phyloP scores from a whole-genome alignment of 2,329 filamentous ascomycete species.

The Fusarium sp. region DNA sequence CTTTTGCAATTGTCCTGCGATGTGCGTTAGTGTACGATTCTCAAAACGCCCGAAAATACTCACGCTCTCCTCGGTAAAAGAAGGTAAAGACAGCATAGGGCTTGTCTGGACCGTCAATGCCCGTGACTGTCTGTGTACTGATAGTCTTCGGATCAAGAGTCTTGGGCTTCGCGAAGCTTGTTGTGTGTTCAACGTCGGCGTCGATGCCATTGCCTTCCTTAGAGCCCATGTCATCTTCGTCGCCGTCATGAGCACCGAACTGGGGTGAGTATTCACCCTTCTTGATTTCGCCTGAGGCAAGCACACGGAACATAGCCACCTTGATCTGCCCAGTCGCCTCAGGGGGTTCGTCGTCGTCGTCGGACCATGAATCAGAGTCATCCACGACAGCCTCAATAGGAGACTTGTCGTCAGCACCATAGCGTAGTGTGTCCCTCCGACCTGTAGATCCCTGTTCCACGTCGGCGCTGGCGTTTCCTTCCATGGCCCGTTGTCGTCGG shows the following conservation, averaged over 20 bases:
- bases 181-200: slow-evolving; percentile 93
- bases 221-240: slow-evolving; percentile 71
- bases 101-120: slow-evolving; percentile 94
- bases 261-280: slow-evolving; percentile 98
- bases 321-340: slow-evolving; percentile 98
- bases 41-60: slow-evolving; percentile 55
- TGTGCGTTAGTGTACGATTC: slow-evolving; percentile 42
- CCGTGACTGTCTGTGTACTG: slow-evolving; percentile 98
- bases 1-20: slow-evolving; percentile 88
- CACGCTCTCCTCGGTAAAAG: slow-evolving; percentile 95
- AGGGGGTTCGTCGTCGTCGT: slow-evolving; percentile 86
- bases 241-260: slow-evolving; percentile 96
- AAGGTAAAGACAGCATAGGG: slow-evolving; percentile 98
- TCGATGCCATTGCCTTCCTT: slow-evolving; percentile 71
- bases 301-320: slow-evolving; percentile 93
- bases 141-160: slow-evolving; percentile 96
- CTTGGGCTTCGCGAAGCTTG: slow-evolving; percentile 97
- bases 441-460: slow-evolving; percentile 58
- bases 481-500: slow-evolving; percentile 68
- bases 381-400: slow-evolving; percentile 77
- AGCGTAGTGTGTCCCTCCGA: slow-evolving; percentile 74
- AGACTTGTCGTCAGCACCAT: slow-evolving; percentile 80
- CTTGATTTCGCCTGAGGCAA: slow-evolving; percentile 97
- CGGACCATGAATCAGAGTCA: slow-evolving; percentile 81
- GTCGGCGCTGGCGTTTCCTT: slow-evolving; percentile 50